Percentiles rank a stretch among this genome's conserved stretches.
phyloP scores from a whole-genome alignment of 2,329 filamentous ascomycete species.

The Penicillium sp. region DNA sequence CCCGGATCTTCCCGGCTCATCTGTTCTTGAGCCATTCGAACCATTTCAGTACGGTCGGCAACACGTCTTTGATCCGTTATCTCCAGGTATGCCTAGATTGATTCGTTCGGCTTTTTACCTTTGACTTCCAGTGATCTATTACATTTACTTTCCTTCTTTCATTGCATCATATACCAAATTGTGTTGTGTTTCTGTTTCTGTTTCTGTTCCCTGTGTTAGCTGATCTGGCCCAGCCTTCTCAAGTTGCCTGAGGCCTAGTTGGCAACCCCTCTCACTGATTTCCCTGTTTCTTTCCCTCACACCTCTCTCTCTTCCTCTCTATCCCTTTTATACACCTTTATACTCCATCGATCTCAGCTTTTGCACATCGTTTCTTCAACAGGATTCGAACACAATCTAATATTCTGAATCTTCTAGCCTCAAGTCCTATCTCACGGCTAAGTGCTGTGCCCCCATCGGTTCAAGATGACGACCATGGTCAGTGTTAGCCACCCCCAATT shows the following conservation, averaged over 20 bases:
- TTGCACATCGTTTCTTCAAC: background rate
- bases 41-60: slow-evolving; percentile 17
- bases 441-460: slow-evolving; percentile 28
- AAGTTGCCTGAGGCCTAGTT: slow-evolving; percentile 19
- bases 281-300: slow-evolving; percentile 11
- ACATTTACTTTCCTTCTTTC: background rate
- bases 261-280: slow-evolving; percentile 13
- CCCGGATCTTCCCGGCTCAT: background rate
- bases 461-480: slow-evolving; percentile 42
- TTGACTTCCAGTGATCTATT: background rate
- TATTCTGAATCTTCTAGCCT: slow-evolving; percentile 6
- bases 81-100: slow-evolving; percentile 12
- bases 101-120: background rate
- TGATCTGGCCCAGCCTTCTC: slow-evolving; percentile 11
- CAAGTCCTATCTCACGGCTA: slow-evolving; percentile 26
- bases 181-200: background rate
- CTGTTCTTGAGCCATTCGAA: background rate
- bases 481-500: slow-evolving; percentile 16
- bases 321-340: slow-evolving; percentile 5
- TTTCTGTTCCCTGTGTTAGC: slow-evolving; percentile 1
- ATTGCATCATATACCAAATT: background rate
- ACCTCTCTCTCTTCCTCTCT: slow-evolving; percentile 12
- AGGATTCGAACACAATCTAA: slow-evolving; percentile 4
- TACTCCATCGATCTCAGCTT: slow-evolving; percentile 4
- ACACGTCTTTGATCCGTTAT: slow-evolving; percentile 12